phyloP scores from a whole-genome alignment of 768 basidiomycete genomes.

The Trametes coccinea region DNA sequence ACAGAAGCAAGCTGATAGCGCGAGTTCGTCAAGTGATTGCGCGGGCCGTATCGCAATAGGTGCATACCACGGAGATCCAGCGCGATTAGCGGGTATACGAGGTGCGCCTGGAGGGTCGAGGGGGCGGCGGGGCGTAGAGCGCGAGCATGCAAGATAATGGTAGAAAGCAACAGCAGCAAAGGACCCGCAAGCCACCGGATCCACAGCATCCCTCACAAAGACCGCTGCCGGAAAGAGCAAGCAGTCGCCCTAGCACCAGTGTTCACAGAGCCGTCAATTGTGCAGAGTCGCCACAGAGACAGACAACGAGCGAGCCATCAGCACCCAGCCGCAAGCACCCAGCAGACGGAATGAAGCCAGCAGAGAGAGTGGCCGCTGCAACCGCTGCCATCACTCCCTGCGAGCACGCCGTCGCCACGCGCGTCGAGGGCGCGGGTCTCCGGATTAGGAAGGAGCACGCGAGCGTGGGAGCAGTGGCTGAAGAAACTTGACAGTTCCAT shows the following conservation, averaged over 20 bases:
- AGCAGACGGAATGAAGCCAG: not conserved
- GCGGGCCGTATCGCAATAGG: slow-evolving; percentile 3
- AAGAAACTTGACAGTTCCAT: slow-evolving; percentile 42
- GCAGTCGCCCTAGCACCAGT: not conserved
- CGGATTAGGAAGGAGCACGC: slow-evolving; percentile 8
- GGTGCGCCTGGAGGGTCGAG: slow-evolving; percentile 1
- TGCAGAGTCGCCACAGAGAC: not conserved
- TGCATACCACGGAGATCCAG: slow-evolving; percentile 8
- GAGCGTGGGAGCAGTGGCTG: slow-evolving; percentile 43
- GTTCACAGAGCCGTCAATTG: not conserved
- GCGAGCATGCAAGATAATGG: slow-evolving; percentile 17
- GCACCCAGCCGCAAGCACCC: not conserved
- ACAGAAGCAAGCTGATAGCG: slow-evolving; percentile 1
- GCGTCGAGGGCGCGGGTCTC: slow-evolving; percentile 11
- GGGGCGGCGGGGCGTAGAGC: not conserved
- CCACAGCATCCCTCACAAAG: slow-evolving; percentile 21
- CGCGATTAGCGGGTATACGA: not conserved
- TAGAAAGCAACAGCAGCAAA: slow-evolving; percentile 4
- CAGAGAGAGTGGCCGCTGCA: not conserved
- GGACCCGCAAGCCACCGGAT: slow-evolving; percentile 9
- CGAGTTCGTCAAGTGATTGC: slow-evolving; percentile 14
- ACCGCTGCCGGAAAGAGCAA: slow-evolving; percentile 8
- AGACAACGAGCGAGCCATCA: not conserved
- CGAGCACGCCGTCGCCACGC: slow-evolving; percentile 14
- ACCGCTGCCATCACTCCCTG: not conserved